Evolutionary conservation across 768 basidiomycete genomes (phyloP), one percentile per base, ranked within the genome.

Genomic region (Russula sp.): DNA sequence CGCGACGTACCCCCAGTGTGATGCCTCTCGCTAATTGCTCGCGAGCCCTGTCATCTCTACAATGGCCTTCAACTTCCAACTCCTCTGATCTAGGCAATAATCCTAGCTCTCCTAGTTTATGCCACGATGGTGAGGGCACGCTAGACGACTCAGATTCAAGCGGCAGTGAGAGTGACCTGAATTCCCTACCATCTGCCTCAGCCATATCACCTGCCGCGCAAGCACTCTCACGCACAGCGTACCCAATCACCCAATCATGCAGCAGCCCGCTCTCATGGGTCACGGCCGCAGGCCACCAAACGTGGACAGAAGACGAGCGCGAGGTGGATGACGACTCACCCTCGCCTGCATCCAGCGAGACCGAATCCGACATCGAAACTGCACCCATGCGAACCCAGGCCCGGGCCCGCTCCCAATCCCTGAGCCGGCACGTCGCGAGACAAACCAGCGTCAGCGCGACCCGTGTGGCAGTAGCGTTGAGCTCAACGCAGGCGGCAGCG

Each of bases 121-220:
- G 82, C 1, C 84, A 89, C 67, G 82, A 86, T 10, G 89, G 89
- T 5, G 90, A 90, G 68, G 88, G 89, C 32, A 87, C 85, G 1
- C 72, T 92, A 4, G 86, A 87, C 60, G 88, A 90, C 68, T 90
- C 87, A 0, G 88, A 90, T 73, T 88, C 87, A 1, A 81, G 80
- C 1, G 67, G 69, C 36, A 72, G 71, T 60, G 76, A 69, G 45
- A 72, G 70, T 7, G 65, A 64, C 36, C 29, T 65, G 32, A 64
- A 53, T 13, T 58, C 52, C 29, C 48, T 57, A 18, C 50, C 55
- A 7, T 59, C 66, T 32, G 46, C 56, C 32, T 18, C 66, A 13
- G 53, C 74, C 0, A 60, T 72, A 41, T 77, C 79, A 6, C 77
- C 79, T 0, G 72, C 73, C 3, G 58, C 76, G 5, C 61, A 68